Base-by-base conservation (phyloP, 768 basidiomycete genomes). In the Ramaria rubella region DNA sequence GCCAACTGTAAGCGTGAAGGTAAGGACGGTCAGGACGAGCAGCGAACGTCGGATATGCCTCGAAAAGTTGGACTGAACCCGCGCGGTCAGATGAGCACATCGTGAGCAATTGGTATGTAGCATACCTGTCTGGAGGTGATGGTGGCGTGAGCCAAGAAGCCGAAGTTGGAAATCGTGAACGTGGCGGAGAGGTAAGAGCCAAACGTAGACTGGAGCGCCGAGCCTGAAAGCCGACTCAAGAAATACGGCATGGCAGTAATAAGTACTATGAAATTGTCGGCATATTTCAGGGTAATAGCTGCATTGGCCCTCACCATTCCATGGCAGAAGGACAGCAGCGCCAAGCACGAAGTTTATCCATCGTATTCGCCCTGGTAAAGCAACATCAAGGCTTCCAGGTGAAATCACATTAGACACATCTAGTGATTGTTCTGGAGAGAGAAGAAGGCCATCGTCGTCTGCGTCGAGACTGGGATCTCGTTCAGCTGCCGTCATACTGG, bases 221-320 rank as follows among this genome's bases (percentile, higher is more conserved):
- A 86, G 19, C 75, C 77, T 9, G 72, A 76, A 34, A 95, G 69
- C 55, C 89, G 77, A 0, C 87, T 81, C 30, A 86, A 67, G 67
- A 95, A 90, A 67, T 86, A 91, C 0, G 92, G 84, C 46, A 84
- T 84, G 0, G 87, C 90, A 30, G 90, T 95, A 24, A 96, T 93
- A 65, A 94, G 73, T 1, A 85, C 93, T 95, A 57, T 21, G 52
- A 19, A 59, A 38, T 48, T 52, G 36, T 34, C 44, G 24, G 6
- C 19, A 23, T n/a, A 15, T 34, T 50, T 8, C 53, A 58, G 42
- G 60, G 56, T 51, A 57, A 26, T 5, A 8, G n/a, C 26, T 27
- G 46, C 27, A 45, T 33, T 9, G 19, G 31, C 11, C 9, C 78
- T 65, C 67, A 92, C 93, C 91, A 65, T 94, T 95, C 93, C 93